Conservation (phyloP, 768 basidiomycete genomes). For the Trametes villosa region DNA sequence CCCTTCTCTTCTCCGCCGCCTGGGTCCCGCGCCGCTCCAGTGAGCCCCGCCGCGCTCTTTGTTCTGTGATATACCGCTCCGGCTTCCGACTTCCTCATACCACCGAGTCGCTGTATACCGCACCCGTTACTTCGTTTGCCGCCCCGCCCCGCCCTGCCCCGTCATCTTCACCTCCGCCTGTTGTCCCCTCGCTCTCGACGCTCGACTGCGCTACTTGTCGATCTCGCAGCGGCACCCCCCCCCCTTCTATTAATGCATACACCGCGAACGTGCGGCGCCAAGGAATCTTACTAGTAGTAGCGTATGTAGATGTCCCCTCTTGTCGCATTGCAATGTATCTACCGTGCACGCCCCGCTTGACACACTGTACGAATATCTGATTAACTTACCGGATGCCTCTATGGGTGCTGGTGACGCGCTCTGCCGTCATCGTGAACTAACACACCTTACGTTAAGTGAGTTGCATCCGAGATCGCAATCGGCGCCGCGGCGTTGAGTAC, state of each 20-base stretch:
- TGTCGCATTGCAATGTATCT: conserved; percentile 19
- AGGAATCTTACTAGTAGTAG: conserved; percentile 4
- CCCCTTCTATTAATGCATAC: not conserved
- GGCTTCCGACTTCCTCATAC: not conserved
- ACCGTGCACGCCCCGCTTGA: conserved; percentile 1
- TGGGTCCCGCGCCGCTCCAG: not conserved
- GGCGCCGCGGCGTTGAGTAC: conserved; percentile 3
- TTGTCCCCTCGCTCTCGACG: not conserved
- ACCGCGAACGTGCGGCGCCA: not conserved
- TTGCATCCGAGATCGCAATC: not conserved
- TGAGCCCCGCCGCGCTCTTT: not conserved
- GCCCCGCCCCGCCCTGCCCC: not conserved
- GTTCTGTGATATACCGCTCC: conserved; percentile 12
- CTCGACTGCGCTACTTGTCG: not conserved
- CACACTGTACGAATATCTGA: conserved; percentile 3
- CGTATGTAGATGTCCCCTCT: conserved; percentile 9
- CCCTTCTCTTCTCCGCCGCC: not conserved
- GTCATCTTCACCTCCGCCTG: not conserved
- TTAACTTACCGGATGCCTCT: not conserved
- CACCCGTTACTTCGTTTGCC: conserved; percentile 4
- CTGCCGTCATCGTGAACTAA: not conserved
- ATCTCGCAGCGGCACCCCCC: not conserved
- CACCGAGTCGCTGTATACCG: conserved; percentile 5
- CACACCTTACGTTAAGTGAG: too few species aligned
- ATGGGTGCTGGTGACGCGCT: not conserved